phyloP scores from a whole-genome alignment of 306 rosid species.

The Cicer pinnatifidum region DNA sequence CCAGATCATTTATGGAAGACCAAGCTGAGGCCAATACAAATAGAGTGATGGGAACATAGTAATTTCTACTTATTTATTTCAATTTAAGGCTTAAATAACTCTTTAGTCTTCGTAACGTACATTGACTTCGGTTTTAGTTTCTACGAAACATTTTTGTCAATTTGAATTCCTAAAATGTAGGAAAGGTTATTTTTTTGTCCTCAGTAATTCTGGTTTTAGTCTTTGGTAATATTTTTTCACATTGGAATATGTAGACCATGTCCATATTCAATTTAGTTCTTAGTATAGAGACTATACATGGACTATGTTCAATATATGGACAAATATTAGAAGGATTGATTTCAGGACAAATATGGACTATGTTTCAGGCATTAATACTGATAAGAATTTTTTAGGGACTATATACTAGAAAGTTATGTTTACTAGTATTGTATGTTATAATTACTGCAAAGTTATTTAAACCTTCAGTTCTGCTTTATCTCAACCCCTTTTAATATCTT shows the following conservation, averaged over 20 bases:
- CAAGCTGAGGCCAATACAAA: slow-evolving; percentile 31
- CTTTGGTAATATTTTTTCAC: background rate
- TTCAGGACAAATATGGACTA: background rate
- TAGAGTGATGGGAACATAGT: slow-evolving; percentile 40
- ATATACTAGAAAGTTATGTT: background rate
- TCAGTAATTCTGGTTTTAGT: slow-evolving; percentile 20
- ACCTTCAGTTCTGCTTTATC: background rate
- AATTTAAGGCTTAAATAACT: background rate
- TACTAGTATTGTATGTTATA: background rate
- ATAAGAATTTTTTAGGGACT: background rate
- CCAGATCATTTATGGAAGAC: slow-evolving; percentile 32
- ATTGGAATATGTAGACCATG: too few relatives aligned
- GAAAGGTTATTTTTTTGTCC: background rate
- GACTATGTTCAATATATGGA: background rate
- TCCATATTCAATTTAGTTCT: too few relatives aligned
- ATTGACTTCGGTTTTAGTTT: background rate
- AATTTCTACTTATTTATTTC: background rate
- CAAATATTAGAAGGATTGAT: background rate
- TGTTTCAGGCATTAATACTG: background rate
- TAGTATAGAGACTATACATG: too few relatives aligned
- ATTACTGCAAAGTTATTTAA: background rate
- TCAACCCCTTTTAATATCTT: background rate
- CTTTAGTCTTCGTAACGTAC: background rate
- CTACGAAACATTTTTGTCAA: background rate
- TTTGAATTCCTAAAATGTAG: background rate